Conservation (phyloP, 371 early-diverging fungal species). For the Rhizopus delemar region DNA sequence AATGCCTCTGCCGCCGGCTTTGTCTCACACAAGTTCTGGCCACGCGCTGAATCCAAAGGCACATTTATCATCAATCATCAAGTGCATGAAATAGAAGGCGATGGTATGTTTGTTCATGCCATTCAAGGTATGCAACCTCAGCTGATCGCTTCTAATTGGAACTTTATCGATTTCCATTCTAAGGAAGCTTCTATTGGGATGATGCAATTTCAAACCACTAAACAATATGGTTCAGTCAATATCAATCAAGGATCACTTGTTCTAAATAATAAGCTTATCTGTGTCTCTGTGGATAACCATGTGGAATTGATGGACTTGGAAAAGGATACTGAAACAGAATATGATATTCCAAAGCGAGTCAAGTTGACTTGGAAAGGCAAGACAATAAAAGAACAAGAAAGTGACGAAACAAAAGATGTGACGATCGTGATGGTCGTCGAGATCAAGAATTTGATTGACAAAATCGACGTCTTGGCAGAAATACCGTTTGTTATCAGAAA, state of each 20-base stretch:
- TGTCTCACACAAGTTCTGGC: slow-evolving; percentile 83
- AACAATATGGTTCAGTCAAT: slow-evolving; percentile 67
- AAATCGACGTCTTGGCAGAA: slow-evolving; percentile 85
- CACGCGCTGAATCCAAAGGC: slow-evolving; percentile 73
- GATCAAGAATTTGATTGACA: slow-evolving; percentile 64
- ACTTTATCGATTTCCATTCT: slow-evolving; percentile 71
- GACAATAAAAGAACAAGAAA: slow-evolving; percentile 53
- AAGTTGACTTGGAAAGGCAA: slow-evolving; percentile 75
- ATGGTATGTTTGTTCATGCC: slow-evolving; percentile 83
- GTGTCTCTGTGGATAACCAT: slow-evolving; percentile 75
- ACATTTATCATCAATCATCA: slow-evolving; percentile 70
- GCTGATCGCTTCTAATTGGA: slow-evolving; percentile 81
- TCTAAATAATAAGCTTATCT: slow-evolving; percentile 63
- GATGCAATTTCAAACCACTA: slow-evolving; percentile 84
- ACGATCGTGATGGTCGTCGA: slow-evolving; percentile 62
- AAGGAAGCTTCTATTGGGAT: slow-evolving; percentile 64
- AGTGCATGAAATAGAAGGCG: slow-evolving; percentile 63
- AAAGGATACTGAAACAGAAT: slow-evolving; percentile 74
- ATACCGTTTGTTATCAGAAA: slow-evolving; percentile 87
- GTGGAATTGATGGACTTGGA: slow-evolving; percentile 52
- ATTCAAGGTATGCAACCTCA: slow-evolving; percentile 86
- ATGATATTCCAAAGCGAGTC: slow-evolving; percentile 74
- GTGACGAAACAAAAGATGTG: slow-evolving; percentile 62
- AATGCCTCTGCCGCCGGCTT: slow-evolving; percentile 48
- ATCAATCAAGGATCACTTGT: slow-evolving; percentile 79